Evolutionary conservation across 2,329 filamentous ascomycete genomes (phyloP), one percentile per base, ranked within the genome.

Genomic region (Colletotrichum gloeosporioides): DNA sequence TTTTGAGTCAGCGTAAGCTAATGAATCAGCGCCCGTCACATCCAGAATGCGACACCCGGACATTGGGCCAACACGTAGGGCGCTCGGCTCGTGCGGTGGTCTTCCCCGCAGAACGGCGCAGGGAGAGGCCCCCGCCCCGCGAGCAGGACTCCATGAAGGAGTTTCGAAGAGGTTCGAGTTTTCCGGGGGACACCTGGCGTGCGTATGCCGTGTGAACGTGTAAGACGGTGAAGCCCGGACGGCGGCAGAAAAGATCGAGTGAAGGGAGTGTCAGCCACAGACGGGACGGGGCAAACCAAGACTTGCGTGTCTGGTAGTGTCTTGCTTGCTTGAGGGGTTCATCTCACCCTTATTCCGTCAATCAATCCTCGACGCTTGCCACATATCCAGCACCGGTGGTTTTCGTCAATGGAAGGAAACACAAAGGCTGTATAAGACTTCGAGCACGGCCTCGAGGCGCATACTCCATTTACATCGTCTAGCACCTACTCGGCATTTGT

Each of bases 81-180:
- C 72, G 64, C 64, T 73, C 70, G 32, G 57, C 32, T 68, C 57
- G n/a, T 25, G 25, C 16, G 34, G 64, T 69, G 57, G 29, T 65
- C 73, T 76, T 76, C 63, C 64, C 64, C 70, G 44, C 73, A 64
- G 39, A 25, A 27, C 25, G 29, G 57, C 44, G 16, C 73, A 65
- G 57, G 59, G 63, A 73, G 25, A 65, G 31, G 12, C 57, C 70
- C 44, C 25, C n/a, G 44, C 44, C 64, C 22, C 29, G 18, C 13
- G 6, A 68, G 18, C 36, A 36, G 27, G 25, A 57, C 57, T 73
- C 57, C 64, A 36, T 61, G 34, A 65, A 68, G 18, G 32, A 27
- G 73, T 73, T 76, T 76, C 73, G 63, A 64, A 62, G 44, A 69
- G 49, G 73, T 73, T 76, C 73, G 59, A 73, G 73, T 59, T 53